A percentile compares a stretch with the other conserved stretches of the same genome.
Evolutionary conservation across 192 early-diverging fungal genomes (phyloP).

Genomic region (Backusella macrospora): DNA sequence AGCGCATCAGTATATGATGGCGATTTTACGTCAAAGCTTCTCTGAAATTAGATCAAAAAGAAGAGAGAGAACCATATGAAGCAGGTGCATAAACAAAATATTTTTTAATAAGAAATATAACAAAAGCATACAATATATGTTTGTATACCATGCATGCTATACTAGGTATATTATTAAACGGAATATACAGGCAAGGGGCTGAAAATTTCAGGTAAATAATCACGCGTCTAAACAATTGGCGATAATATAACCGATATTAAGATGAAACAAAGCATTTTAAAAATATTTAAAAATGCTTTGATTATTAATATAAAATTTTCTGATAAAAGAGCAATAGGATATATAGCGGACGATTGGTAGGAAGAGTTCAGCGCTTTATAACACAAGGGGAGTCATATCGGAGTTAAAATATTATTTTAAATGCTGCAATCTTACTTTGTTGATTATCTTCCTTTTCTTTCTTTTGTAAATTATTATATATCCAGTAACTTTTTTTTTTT

Average conservation of each 20-base stretch:
- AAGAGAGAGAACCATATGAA: background rate
- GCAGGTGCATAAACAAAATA: background rate
- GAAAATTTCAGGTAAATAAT: background rate
- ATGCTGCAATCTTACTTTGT: background rate
- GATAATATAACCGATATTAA: background rate
- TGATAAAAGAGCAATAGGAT: background rate
- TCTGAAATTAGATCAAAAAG: background rate
- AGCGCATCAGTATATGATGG: too few species aligned
- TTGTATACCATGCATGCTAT: background rate
- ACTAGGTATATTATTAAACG: background rate
- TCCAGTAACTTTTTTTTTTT: background rate
- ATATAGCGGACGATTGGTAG: background rate
- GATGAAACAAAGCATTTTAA: background rate
- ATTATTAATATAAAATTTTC: background rate
- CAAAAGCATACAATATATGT: background rate
- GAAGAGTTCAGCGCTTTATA: background rate
- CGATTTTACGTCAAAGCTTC: background rate
- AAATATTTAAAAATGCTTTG: background rate
- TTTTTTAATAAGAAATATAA: background rate
- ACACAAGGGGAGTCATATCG: background rate
- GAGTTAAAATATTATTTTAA: constrained; percentile 11
- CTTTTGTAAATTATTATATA: background rate
- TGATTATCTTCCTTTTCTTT: constrained; percentile 7
- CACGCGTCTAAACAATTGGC: constrained; percentile 9
- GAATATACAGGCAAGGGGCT: constrained; percentile 9